Percentiles rank a stretch among this genome's conserved stretches.
Evolutionary conservation across 2,329 filamentous ascomycete genomes (phyloP).

Genomic region (Cladosporium sp.): DNA sequence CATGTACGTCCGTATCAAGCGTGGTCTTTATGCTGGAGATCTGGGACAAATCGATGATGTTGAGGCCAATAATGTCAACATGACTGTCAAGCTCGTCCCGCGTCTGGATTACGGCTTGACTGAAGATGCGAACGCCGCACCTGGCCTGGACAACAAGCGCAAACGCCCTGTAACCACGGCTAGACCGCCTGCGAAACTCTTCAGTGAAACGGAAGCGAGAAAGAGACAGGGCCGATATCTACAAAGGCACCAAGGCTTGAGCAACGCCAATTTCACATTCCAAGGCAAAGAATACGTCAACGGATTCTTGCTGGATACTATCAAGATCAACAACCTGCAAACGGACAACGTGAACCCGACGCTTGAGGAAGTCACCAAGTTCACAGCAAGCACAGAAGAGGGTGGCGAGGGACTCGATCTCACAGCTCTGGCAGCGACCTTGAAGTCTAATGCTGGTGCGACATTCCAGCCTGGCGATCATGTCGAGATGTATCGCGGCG

Average conservation of each 20-base stretch:
- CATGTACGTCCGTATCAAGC: constrained; percentile 84
- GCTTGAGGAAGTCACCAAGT: constrained; percentile 92
- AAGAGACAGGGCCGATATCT: constrained; percentile 73
- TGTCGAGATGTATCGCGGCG: constrained; percentile 94
- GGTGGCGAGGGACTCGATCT: constrained; percentile 92
- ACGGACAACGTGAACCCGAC: constrained; percentile 89
- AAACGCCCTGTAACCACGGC: constrained; percentile 57
- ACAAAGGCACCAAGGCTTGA: constrained; percentile 43
- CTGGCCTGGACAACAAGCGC: constrained; percentile 57
- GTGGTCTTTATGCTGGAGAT: constrained; percentile 80
- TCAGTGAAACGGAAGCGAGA: constrained; percentile 87
- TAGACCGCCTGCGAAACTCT: constrained; percentile 58
- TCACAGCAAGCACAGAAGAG: constrained; percentile 82
- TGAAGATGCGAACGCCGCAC: constrained; percentile 60
- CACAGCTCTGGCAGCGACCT: constrained; percentile 79
- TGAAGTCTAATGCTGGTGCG: constrained; percentile 78
- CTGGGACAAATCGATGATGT: constrained; percentile 89
- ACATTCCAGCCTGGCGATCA: constrained; percentile 89
- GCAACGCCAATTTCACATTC: constrained; percentile 73
- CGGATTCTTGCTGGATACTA: constrained; percentile 88
- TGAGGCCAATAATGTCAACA: constrained; percentile 86
- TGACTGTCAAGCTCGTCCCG: constrained; percentile 81
- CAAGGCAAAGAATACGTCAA: constrained; percentile 86
- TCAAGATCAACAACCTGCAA: constrained; percentile 81
- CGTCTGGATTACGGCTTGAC: constrained; percentile 86